Percentiles rank a stretch among this genome's conserved stretches.
Evolutionary conservation across 495 filamentous ascomycete species (phyloP).

Genomic region (Daldinia caldariorum): DNA sequence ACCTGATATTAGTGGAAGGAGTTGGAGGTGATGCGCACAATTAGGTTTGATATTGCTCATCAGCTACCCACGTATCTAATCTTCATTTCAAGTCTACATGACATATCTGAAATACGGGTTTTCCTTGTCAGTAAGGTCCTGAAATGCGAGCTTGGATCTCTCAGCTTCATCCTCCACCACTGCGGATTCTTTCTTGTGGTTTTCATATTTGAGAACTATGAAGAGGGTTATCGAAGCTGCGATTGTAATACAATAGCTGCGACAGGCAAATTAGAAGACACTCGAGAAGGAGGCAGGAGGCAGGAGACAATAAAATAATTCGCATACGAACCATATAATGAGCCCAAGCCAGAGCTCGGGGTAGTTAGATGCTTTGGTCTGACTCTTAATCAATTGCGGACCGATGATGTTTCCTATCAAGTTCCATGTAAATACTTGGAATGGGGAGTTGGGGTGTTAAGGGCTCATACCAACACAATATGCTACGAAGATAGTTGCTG

Average conservation of each 20-base stretch:
- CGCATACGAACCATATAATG: conserved; percentile 70
- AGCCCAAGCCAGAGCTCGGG: conserved; percentile 75
- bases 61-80: not conserved
- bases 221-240: conserved; percentile 64
- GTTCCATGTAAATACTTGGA: conserved; percentile 8
- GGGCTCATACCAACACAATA: conserved; percentile 68
- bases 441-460: conserved; percentile 47
- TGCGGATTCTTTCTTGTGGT: conserved; percentile 57
- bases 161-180: conserved; percentile 67
- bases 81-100: conserved; percentile 27
- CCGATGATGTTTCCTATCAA: conserved; percentile 66
- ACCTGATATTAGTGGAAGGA: not conserved
- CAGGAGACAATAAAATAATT: not conserved
- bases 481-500: conserved; percentile 75
- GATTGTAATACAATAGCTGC: conserved; percentile 75
- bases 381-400: conserved; percentile 71
- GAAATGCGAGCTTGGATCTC: conserved; percentile 71
- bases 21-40: not conserved
- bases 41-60: not conserved
- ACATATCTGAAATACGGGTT: conserved; percentile 80
- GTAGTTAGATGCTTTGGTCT: conserved; percentile 71
- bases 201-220: conserved; percentile 65
- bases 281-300: not conserved
- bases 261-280: conserved; percentile 17
- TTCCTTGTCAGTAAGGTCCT: conserved; percentile 79